phyloP scores from a whole-genome alignment of 208 protist genomes.

The Crithidia thermophila region DNA sequence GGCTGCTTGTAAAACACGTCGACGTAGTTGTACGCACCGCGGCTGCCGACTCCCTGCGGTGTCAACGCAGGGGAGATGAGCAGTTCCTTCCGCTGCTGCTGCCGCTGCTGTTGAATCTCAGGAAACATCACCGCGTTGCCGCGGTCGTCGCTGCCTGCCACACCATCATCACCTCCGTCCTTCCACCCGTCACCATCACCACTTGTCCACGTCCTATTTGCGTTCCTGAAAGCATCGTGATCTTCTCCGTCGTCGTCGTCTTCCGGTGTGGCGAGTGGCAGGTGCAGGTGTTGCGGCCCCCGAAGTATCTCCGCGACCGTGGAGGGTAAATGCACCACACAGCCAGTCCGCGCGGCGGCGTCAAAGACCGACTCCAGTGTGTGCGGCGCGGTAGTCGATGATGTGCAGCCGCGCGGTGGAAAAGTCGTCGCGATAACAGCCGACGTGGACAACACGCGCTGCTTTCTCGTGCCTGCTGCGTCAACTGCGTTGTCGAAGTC shows the following conservation, averaged over 20 bases:
- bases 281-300: conserved; percentile 27
- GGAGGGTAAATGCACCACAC: conserved; percentile 35
- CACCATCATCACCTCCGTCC: no score
- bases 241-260: background rate
- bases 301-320: conserved; percentile 26
- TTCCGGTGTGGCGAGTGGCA: background rate
- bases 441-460: no score
- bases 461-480: background rate
- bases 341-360: conserved; percentile 12
- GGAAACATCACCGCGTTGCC: no score
- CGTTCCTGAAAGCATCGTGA: no score
- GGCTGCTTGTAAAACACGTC: conserved; percentile 20
- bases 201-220: no score
- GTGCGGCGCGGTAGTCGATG: background rate
- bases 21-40: conserved; percentile 23
- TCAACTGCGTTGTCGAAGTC: background rate
- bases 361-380: conserved; percentile 15
- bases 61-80: no score
- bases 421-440: conserved; percentile 16
- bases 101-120: background rate
- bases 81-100: background rate
- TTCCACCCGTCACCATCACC: no score
- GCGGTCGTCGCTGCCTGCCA: no score
- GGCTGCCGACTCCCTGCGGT: no score
- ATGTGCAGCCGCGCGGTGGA: background rate